Base-by-base conservation (phyloP, 805 yeast genomes). In the Debaryomyces maramus region DNA sequence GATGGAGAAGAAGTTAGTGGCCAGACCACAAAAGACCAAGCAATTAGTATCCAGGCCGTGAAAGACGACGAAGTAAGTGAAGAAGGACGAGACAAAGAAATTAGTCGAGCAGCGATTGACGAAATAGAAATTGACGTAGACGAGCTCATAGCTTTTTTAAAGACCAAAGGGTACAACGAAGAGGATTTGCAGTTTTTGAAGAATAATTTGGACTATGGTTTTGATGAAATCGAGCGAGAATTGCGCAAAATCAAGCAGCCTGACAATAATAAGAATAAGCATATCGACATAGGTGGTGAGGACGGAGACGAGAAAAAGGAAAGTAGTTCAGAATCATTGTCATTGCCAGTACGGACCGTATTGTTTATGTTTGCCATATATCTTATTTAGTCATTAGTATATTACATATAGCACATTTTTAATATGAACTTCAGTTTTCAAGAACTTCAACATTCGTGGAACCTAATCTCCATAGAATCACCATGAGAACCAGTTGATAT, bases 401-500 rank as follows among this genome's bases (percentile, higher is more conserved):
- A n/a, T n/a, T n/a, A n/a, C n/a, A n/a, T n/a, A n/a, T n/a, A n/a
- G n/a, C n/a, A n/a, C n/a, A n/a, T n/a, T n/a, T n/a, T n/a, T n/a
- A n/a, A n/a, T n/a, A n/a, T n/a, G n/a, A n/a, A n/a, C n/a, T n/a
- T n/a, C n/a, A 22, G 15, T 46, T 47, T 23, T 58, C 66, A 37
- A 70, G 52, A 2, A 65, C 80, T 1, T 74, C 82, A 32, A 83
- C 66, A 40, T 75, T 66, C 1, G 85, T 80, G 23, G 77, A 67
- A 15, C 85, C 72, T 18, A 85, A 48, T 44, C 89, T 71, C 96
- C 96, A 88, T 45, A 87, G 55, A 3, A 86, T 47, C 52, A 84
- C 55, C 87, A 85, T 85, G 36, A 85, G 74, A 3, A 78, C 75
- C 17, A 84, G 72, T 39, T 82, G 67, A 55, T 83, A 82, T 0